Evolutionary conservation across 768 basidiomycete genomes (phyloP), one percentile per base, ranked within the genome.

Genomic region (Trametes cinnabarina): DNA sequence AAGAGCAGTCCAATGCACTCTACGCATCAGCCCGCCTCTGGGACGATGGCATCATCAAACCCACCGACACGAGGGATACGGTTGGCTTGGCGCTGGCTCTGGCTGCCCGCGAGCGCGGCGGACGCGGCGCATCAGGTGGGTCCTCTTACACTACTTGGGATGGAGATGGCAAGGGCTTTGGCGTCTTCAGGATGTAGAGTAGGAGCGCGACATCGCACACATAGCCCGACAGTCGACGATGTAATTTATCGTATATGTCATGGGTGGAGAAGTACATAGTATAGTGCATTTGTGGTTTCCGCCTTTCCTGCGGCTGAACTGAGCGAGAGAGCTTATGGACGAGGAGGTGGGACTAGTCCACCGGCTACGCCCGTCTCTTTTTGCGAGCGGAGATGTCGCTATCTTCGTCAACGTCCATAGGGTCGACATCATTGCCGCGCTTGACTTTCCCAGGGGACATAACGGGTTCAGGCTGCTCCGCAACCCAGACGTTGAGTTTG

Each of bases 21-120:
- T 98, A 94, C 62, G 92, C 92, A 2, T 90, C 90, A 0, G 94
- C 94, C 11, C 84, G 92, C n/a, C 74, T 98, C 54, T 97, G 92
- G 94, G 94, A 94, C 66, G 92, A 94, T 64, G 92, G 92, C 2
- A 89, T 97, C 55, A 93, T 98, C 71, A 83, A 81, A 63, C 94
- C 95, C 4, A 83, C 83, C 9, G 94, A 97, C 66, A 97, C 94
- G 0, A 79, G 94, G 55, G 88, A 94, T 71, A 86, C 90, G 1
- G 80, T 97, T 42, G 95, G 94, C 5, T 78, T 98, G 5, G 90
- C 86, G n/a, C 81, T 98, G 8, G 89, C 87, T 10, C 77, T 98
- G n/a, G 83, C 89, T 47, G 81, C 80, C 25, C 76, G 83, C 60
- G 74, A 76, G 62, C 70, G 72, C 52, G 54, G 40, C 58, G 56